phyloP scores from a whole-genome alignment of 495 filamentous ascomycete species.

The Penicillium daleae region DNA sequence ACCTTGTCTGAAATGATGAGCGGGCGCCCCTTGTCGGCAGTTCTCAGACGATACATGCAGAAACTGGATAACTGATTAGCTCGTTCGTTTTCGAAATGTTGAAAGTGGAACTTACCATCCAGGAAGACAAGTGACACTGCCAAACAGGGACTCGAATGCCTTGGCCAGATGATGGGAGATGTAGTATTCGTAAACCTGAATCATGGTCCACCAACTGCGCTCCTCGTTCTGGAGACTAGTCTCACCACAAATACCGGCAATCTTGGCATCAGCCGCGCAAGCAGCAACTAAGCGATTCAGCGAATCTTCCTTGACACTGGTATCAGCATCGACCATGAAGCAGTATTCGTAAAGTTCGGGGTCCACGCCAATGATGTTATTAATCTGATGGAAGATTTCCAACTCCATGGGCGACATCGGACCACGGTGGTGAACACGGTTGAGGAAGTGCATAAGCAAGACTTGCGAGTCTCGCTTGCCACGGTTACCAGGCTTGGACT shows the following conservation, averaged over 20 bases:
- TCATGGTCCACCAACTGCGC: slow-evolving; percentile 98
- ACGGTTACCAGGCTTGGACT: slow-evolving; percentile 93
- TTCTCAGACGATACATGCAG: slow-evolving; percentile 96
- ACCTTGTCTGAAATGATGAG: slow-evolving; percentile 89
- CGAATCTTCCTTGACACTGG: slow-evolving; percentile 89
- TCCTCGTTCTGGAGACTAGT: slow-evolving; percentile 96
- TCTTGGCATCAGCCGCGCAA: slow-evolving; percentile 92
- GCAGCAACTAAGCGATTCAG: slow-evolving; percentile 90
- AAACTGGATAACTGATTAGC: slow-evolving; percentile 67
- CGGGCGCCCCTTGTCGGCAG: slow-evolving; percentile 87
- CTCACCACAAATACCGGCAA: slow-evolving; percentile 96
- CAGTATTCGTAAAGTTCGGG: slow-evolving; percentile 97
- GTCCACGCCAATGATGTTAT: slow-evolving; percentile 98
- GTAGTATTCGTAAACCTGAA: slow-evolving; percentile 98
- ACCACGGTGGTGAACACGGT: slow-evolving; percentile 91
- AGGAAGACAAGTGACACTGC: slow-evolving; percentile 94
- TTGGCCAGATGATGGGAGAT: slow-evolving; percentile 94
- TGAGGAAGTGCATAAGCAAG: slow-evolving; percentile 82
- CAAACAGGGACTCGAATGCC: slow-evolving; percentile 94
- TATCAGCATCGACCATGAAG: slow-evolving; percentile 98
- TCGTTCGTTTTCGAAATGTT: slow-evolving; percentile 6
- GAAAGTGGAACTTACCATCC: slow-evolving; percentile 74
- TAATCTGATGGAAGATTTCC: slow-evolving; percentile 98
- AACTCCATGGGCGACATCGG: slow-evolving; percentile 95
- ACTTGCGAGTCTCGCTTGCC: slow-evolving; percentile 98